Evolutionary conservation across 805 yeast genomes (phyloP), one percentile per base, ranked within the genome.

Genomic region (Candida koratica): DNA sequence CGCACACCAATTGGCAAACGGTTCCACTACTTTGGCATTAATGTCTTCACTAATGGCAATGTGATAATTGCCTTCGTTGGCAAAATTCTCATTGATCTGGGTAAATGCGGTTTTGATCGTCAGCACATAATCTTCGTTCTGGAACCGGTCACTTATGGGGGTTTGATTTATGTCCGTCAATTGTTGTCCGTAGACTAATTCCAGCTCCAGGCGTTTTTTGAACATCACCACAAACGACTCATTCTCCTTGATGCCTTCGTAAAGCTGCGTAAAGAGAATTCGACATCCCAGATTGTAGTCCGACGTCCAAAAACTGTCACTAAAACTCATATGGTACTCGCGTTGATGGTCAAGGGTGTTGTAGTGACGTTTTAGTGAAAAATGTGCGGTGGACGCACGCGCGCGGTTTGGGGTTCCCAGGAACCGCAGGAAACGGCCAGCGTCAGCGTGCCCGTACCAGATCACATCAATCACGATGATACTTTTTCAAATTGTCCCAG

Each of bases 241-340:
- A 53, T 84, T 81, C 55, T 86, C 94, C 17, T 62, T 67, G 38
- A 82, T 69, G 0, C 94, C 94, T 47, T 71, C 73, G 41, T 69
- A 63, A 27, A 80, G 61, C 44, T 74, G 73, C 15, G 60, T 64
- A 46, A 78, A 80, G 6, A 80, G 60, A 2, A 62, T 58, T 34
- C 68, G 62, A 31, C 73, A 57, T 24, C 84, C 80, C 58, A 71
- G 60, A 10, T 67, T 60, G 50, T 79, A 77, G 51, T 82, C 89
- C 18, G 65, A 66, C 6, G 87, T 69, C 94, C 94, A 84, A 60
- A 84, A 84, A 47, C 79, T 75, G 47, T 81, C 86, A 4, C 85
- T 77, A 60, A 84, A 82, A 14, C 85, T 75, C 72, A 67, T 67
- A n/a, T n/a, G n/a, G n/a, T n/a, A n/a, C n/a, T n/a, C n/a, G n/a